Percentiles rank a stretch among this genome's conserved stretches.
Evolutionary conservation across 805 yeast species (phyloP).

Genomic region (Cyberlindnera amylophila): DNA sequence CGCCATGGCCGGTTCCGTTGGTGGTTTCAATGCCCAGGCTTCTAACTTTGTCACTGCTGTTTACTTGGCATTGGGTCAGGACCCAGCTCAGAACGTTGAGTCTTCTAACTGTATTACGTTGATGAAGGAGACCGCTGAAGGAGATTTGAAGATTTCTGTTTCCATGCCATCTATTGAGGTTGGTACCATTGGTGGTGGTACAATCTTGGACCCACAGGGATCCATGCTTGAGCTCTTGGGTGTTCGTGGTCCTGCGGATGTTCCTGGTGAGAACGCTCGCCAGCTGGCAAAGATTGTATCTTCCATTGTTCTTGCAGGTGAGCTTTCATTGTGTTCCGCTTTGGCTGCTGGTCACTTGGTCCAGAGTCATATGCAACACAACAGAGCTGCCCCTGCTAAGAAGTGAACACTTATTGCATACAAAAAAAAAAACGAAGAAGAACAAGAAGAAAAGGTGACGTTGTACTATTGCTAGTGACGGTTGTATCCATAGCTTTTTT

Average conservation of each 20-base stretch:
- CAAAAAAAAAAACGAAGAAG: neutral
- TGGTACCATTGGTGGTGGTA: slow-evolving; percentile 99
- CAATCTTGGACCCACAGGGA: slow-evolving; percentile 94
- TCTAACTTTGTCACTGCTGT: slow-evolving; percentile 95
- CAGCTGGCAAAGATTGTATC: slow-evolving; percentile 92
- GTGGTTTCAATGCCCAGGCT: slow-evolving; percentile 98
- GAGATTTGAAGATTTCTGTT: slow-evolving; percentile 87
- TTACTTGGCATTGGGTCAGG: slow-evolving; percentile 94
- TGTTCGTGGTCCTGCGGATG: slow-evolving; percentile 90
- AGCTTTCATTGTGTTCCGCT: slow-evolving; percentile 90
- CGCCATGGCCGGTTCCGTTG: slow-evolving; percentile 97
- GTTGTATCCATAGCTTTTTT: no score
- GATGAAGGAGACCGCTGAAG: slow-evolving; percentile 74
- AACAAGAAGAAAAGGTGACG: neutral
- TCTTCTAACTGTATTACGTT: slow-evolving; percentile 95
- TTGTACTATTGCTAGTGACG: neutral
- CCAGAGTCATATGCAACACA: slow-evolving; percentile 94
- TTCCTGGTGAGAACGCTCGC: slow-evolving; percentile 93
- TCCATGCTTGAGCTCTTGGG: slow-evolving; percentile 94
- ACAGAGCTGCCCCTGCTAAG: slow-evolving; percentile 46
- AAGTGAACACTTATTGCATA: slow-evolving; percentile 11
- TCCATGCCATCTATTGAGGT: slow-evolving; percentile 99
- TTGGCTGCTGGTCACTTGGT: slow-evolving; percentile 98
- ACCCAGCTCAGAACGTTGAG: slow-evolving; percentile 99
- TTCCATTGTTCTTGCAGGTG: slow-evolving; percentile 93